phyloP scores from a whole-genome alignment of 2,329 filamentous ascomycete genomes.

The Gaeumannomyces sp. region DNA sequence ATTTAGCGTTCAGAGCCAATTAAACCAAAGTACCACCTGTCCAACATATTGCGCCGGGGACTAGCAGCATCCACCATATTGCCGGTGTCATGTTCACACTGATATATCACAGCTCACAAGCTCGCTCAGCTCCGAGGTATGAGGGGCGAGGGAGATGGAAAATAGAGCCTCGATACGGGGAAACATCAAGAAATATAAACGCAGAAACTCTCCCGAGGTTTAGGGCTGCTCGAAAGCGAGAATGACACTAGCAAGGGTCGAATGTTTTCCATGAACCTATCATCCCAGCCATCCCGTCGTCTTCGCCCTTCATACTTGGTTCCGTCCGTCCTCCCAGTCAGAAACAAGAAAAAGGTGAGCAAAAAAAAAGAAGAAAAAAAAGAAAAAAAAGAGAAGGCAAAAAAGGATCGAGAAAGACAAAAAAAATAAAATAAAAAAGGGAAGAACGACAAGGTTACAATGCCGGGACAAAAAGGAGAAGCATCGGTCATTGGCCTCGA shows the following conservation, averaged over 20 bases:
- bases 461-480: not conserved
- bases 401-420: not conserved
- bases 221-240: not conserved
- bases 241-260: not conserved
- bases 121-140: too few species aligned
- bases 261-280: not conserved
- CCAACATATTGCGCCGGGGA: too few species aligned
- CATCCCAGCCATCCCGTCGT: constrained; percentile 1
- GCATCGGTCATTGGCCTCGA: not conserved
- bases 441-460: not conserved
- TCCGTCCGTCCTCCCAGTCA: not conserved
- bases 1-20: too few species aligned
- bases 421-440: not conserved
- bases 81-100: too few species aligned
- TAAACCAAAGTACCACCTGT: too few species aligned
- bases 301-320: not conserved
- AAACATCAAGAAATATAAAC: not conserved
- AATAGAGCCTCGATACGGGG: not conserved
- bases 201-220: not conserved
- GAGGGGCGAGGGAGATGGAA: not conserved
- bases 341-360: not conserved
- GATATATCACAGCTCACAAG: too few species aligned
- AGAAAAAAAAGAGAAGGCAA: too few species aligned
- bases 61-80: too few species aligned
- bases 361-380: not conserved